These are phyloP conservation scores for Lithocarpus polystachyus DNA, from an alignment of 306 rosid species.

Conservation along the genomic window DNA sequence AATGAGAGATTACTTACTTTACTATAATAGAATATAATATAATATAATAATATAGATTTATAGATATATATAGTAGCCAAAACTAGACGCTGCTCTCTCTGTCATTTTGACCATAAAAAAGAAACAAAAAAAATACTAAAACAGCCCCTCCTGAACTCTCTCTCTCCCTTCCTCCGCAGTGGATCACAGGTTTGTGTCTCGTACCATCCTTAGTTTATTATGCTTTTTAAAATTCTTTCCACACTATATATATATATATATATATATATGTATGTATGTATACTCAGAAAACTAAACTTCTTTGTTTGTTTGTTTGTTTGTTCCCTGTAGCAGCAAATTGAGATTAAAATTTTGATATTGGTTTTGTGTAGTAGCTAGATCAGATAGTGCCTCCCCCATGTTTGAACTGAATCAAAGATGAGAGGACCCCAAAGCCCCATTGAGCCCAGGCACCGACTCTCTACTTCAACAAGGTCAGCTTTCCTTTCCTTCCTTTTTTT, in stretches of 20 bases:
- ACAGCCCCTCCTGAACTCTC: neutral
- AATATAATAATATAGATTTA: too few species aligned
- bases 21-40: too few species aligned
- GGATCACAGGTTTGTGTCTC: neutral
- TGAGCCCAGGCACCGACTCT: slow-evolving; percentile 76
- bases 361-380: neutral
- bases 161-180: neutral
- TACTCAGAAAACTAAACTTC: neutral
- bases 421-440: slow-evolving; percentile 56
- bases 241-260: neutral
- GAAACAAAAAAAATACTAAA: neutral
- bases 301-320: too few species aligned
- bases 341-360: neutral
- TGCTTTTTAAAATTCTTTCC: neutral
- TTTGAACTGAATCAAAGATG: slow-evolving; percentile 45
- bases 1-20: too few species aligned
- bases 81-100: neutral
- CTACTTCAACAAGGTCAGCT: slow-evolving; percentile 52
- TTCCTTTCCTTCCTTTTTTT: neutral
- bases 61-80: neutral
- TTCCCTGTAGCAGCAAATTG: neutral
- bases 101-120: neutral
- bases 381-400: slow-evolving; percentile 23
- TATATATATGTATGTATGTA: neutral
- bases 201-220: neutral